phyloP scores from a whole-genome alignment of 306 rosid genomes.

The Castanea sativa region DNA sequence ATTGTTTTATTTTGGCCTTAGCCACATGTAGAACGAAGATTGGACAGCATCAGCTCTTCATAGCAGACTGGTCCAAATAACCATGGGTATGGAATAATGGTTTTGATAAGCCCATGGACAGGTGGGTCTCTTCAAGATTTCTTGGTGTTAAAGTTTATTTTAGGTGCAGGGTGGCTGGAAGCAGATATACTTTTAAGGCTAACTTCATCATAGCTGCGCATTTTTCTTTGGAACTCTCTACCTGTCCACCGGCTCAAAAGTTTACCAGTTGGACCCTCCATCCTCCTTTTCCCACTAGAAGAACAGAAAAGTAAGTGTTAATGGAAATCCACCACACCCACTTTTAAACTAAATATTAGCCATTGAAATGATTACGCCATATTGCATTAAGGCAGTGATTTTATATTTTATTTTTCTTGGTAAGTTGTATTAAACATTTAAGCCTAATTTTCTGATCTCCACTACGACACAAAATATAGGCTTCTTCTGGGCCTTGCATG shows the following conservation, averaged over 20 bases:
- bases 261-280: slow-evolving; percentile 28
- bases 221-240: slow-evolving; percentile 20
- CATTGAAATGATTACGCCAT: slow-evolving; percentile 27
- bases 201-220: slow-evolving; percentile 40
- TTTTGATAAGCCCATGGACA: slow-evolving; percentile 18
- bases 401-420: neutral
- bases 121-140: slow-evolving; percentile 21
- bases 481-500: no score
- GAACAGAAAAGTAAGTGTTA: slow-evolving; percentile 11
- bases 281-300: slow-evolving; percentile 3
- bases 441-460: no score
- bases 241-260: slow-evolving; percentile 27
- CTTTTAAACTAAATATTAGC: neutral
- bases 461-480: no score
- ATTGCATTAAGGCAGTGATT: slow-evolving; percentile 10
- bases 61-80: slow-evolving; percentile 5
- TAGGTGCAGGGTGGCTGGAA: slow-evolving; percentile 23
- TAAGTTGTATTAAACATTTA: no score
- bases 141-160: slow-evolving; percentile 19
- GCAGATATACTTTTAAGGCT: slow-evolving; percentile 14
- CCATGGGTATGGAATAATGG: slow-evolving; percentile 30
- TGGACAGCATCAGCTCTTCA: slow-evolving; percentile 1
- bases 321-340: slow-evolving; percentile 5
- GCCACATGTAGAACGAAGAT: slow-evolving; percentile 20
- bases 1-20: neutral